Evolutionary conservation across 495 filamentous ascomycete genomes (phyloP).

Genomic region (Tuber melanosporum): DNA sequence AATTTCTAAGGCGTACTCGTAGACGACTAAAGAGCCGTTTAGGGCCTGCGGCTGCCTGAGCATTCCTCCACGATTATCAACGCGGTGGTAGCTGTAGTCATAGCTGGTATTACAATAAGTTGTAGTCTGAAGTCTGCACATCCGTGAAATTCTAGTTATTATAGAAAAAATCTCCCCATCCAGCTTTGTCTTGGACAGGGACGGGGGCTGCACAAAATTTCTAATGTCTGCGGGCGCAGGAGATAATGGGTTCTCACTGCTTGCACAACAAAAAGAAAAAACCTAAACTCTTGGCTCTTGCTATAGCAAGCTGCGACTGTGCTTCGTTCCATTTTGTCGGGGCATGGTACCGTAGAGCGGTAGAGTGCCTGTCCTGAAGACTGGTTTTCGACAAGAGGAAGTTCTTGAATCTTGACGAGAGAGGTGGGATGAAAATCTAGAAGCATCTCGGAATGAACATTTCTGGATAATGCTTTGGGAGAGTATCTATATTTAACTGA

Average conservation of each 20-base stretch:
- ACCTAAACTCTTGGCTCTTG: not conserved
- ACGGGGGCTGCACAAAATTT: not conserved
- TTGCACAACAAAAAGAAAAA: not conserved
- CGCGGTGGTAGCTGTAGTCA: not conserved
- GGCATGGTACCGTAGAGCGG: not conserved
- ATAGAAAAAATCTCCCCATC: not conserved
- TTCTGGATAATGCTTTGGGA: not conserved
- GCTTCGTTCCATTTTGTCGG: not conserved
- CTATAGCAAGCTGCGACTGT: not conserved
- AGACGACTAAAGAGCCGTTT: not conserved
- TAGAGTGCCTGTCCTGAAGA: not conserved
- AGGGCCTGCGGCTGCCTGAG: not conserved
- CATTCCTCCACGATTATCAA: not conserved
- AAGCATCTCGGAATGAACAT: not conserved
- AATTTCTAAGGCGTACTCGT: not conserved
- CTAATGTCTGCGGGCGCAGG: too few relatives aligned
- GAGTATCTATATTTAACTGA: not conserved
- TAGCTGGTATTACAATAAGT: not conserved
- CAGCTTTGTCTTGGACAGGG: not conserved
- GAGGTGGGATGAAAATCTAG: not conserved
- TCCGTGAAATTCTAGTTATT: not conserved
- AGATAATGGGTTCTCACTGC: not conserved
- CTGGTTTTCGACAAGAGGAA: not conserved
- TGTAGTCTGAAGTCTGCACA: not conserved
- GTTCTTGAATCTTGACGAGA: not conserved